phyloP scores from a whole-genome alignment of 2,329 filamentous ascomycete genomes.

The Penicillium paneum region DNA sequence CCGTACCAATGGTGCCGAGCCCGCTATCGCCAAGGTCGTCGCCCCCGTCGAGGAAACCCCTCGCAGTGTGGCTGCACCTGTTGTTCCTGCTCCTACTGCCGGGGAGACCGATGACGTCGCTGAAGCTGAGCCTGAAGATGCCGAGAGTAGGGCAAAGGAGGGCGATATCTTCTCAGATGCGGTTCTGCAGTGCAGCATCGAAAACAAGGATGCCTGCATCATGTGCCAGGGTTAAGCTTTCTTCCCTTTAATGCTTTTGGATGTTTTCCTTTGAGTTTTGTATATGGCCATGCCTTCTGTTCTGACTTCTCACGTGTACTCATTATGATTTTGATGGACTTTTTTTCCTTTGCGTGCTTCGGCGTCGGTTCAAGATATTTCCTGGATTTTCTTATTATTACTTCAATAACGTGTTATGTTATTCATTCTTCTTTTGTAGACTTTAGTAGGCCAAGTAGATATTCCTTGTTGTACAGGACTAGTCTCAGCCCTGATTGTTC shows the following conservation, averaged over 20 bases:
- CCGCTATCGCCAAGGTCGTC: constrained; percentile 55
- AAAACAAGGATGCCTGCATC: constrained; percentile 89
- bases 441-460: background rate
- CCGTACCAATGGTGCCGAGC: constrained; percentile 62
- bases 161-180: constrained; percentile 94
- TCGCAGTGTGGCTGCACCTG: constrained; percentile 60
- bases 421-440: background rate
- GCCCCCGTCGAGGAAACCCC: constrained; percentile 18
- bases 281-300: constrained; percentile 3
- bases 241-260: constrained; percentile 5
- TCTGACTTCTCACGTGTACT: constrained; percentile 17
- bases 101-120: constrained; percentile 62
- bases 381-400: constrained; percentile 12
- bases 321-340: constrained; percentile 36
- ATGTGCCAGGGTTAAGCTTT: constrained; percentile 87
- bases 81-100: constrained; percentile 59
- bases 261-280: constrained; percentile 18
- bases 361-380: constrained; percentile 13
- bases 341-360: constrained; percentile 16
- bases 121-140: constrained; percentile 59
- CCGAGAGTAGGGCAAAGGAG: constrained; percentile 73
- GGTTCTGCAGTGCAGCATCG: constrained; percentile 90
- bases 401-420: background rate
- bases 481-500: background rate
- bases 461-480: background rate